A percentile compares a stretch with the other conserved stretches of the same genome.
Evolutionary conservation across 2,329 filamentous ascomycete species (phyloP).

Genomic region (Talaromyces sp.): DNA sequence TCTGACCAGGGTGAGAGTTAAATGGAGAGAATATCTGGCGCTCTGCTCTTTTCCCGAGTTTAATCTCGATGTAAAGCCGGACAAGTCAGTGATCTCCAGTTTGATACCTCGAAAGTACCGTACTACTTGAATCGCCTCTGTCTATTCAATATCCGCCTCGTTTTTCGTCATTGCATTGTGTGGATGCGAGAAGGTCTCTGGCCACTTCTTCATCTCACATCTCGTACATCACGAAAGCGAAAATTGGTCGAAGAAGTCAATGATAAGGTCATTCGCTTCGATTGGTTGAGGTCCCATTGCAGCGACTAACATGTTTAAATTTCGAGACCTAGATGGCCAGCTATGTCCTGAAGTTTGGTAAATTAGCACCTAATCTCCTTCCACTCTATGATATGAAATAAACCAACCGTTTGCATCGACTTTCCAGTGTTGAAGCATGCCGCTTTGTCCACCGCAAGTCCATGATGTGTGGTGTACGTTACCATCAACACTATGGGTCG

Average conservation of each 20-base stretch:
- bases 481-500: constrained; percentile 32
- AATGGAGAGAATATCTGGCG: too few species aligned
- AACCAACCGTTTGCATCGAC: constrained; percentile 39
- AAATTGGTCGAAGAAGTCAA: constrained; percentile 43
- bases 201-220: too few species aligned
- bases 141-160: not conserved
- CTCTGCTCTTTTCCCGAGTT: too few species aligned
- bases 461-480: constrained; percentile 43
- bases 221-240: not conserved
- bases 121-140: not conserved
- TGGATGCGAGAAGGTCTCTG: not conserved
- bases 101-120: too few species aligned
- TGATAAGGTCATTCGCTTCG: constrained; percentile 42
- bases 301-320: constrained; percentile 41
- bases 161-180: too few species aligned
- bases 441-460: constrained; percentile 35
- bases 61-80: too few species aligned
- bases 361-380: not conserved
- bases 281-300: constrained; percentile 41
- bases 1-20: too few species aligned
- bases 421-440: constrained; percentile 43
- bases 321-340: constrained; percentile 45
- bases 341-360: constrained; percentile 31
- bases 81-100: too few species aligned
- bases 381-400: not conserved